Conservation (phyloP, 192 early-diverging fungal species). For the Umbelopsis ramanniana region DNA sequence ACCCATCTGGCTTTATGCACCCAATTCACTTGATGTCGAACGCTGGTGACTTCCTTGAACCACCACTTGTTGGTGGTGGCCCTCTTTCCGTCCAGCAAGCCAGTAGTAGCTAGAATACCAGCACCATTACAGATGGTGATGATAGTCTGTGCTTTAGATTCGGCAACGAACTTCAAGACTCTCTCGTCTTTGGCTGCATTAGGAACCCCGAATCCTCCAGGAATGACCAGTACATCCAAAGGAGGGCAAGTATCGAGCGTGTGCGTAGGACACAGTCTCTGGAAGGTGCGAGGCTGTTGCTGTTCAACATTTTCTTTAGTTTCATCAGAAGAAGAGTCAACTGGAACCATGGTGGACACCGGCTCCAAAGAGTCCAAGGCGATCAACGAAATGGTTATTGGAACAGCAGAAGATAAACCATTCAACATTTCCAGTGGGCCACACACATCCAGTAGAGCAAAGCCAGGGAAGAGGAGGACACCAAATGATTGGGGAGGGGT, state of each 20-base stretch:
- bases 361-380: conserved; percentile 6
- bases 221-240: conserved; percentile 41
- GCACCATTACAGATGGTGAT: conserved; percentile 55
- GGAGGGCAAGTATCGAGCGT: conserved; percentile 35
- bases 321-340: background rate
- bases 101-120: conserved; percentile 48
- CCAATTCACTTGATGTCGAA: conserved; percentile 50
- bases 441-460: conserved; percentile 38
- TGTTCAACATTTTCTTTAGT: background rate
- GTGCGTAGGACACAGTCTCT: conserved; percentile 33
- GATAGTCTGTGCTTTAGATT: conserved; percentile 22
- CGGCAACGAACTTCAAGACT: conserved; percentile 14
- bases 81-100: conserved; percentile 48
- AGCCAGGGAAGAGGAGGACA: conserved; percentile 36
- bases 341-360: background rate
- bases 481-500: conserved; percentile 21
- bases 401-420: conserved; percentile 18
- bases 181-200: background rate
- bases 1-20: conserved; percentile 56
- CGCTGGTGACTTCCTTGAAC: conserved; percentile 23
- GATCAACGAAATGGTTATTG: background rate
- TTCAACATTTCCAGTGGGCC: conserved; percentile 4
- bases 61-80: conserved; percentile 43
- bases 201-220: conserved; percentile 32
- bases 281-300: background rate